Base-by-base conservation (phyloP, 176 grass and related monocot genomes). In the Cenchrus fungigraminus region DNA sequence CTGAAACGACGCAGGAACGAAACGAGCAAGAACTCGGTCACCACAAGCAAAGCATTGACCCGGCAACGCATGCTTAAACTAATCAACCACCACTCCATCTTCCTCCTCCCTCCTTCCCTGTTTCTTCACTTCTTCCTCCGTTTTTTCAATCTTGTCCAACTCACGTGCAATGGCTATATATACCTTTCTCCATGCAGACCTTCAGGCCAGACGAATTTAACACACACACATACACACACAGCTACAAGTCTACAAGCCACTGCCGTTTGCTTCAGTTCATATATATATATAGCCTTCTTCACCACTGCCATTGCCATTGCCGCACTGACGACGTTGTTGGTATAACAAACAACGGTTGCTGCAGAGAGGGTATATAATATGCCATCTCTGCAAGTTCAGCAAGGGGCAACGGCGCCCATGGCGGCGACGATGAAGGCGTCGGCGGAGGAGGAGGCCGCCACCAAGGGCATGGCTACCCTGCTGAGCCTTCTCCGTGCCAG, bases 401-500 rank as follows among this genome's bases (percentile, higher is more conserved):
- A 32, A 32, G 31, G 31, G 31, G 31, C 31, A 32, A 32, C 31
- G 31, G 31, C 31, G 31, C 31, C 20, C 57, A 71, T 63, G 55
- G 65, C 2, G 79, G 45, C 9, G 4, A 54, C 13, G 53, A 80
- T 0, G 52, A 55, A 16, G 1, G n/a, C 47, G 6, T 0, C 12
- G n/a, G 19, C 66, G 12, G 71, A 42, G 66, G 82, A 67, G 40
- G 49, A 51, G 44, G 44, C 3, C 6, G 64, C 5, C 6, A 2
- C 47, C 12, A 16, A 45, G n/a, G 25, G 42, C 74, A 60, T 70
- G 60, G 68, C 58, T 28, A 6, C 57, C 73, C 58, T 90, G 74
- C 68, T 87, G 50, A 52, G 74, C 84, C 84, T 90, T 2, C 68
- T 90, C 43, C 73, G 89, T 70, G 74, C 12, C 20, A 60, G 43